Evolutionary conservation across 176 grass and related monocot species (phyloP).

Genomic region (Musa beccarii): DNA sequence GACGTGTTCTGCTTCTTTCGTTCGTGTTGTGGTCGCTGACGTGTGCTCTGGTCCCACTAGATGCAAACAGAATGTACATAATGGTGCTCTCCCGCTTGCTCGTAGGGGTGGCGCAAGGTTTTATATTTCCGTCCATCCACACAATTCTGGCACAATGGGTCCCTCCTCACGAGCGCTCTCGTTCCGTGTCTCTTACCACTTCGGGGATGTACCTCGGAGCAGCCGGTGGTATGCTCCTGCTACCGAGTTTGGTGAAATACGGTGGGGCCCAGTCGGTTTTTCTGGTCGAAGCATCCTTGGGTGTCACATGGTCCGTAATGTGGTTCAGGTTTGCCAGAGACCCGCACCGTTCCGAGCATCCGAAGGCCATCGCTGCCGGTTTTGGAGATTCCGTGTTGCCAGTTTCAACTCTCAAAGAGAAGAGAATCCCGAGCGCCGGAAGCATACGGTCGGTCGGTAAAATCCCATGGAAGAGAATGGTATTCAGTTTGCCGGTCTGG

Average conservation of each 20-base stretch:
- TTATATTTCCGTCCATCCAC: constrained; percentile 87
- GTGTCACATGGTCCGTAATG: constrained; percentile 50
- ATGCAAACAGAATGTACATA: constrained; percentile 40
- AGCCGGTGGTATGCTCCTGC: constrained; percentile 61
- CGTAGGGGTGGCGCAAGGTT: constrained; percentile 71
- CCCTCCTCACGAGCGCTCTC: constrained; percentile 65
- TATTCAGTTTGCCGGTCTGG: constrained; percentile 70
- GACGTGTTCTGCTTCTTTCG: constrained; percentile 53
- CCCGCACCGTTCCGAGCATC: constrained; percentile 45
- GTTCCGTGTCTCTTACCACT: constrained; percentile 72
- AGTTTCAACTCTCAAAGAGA: constrained; percentile 49
- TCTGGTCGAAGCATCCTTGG: constrained; percentile 57
- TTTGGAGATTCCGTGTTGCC: constrained; percentile 27
- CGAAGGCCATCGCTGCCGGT: constrained; percentile 24
- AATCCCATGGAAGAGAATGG: constrained; percentile 69
- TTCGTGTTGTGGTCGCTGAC: constrained; percentile 74
- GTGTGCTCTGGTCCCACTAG: constrained; percentile 61
- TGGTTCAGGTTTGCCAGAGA: constrained; percentile 72
- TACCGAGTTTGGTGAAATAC: constrained; percentile 66
- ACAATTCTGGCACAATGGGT: constrained; percentile 86
- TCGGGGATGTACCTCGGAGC: constrained; percentile 92
- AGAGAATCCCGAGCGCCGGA: constrained; percentile 37
- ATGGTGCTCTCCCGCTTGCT: constrained; percentile 57
- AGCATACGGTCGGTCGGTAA: constrained; percentile 23
- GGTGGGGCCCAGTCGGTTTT: constrained; percentile 53